Evolutionary conservation across 225 moss, liverwort and hornwort species (phyloP), one percentile per base, ranked within the genome.

Genomic region (Straminergon stramineum): DNA sequence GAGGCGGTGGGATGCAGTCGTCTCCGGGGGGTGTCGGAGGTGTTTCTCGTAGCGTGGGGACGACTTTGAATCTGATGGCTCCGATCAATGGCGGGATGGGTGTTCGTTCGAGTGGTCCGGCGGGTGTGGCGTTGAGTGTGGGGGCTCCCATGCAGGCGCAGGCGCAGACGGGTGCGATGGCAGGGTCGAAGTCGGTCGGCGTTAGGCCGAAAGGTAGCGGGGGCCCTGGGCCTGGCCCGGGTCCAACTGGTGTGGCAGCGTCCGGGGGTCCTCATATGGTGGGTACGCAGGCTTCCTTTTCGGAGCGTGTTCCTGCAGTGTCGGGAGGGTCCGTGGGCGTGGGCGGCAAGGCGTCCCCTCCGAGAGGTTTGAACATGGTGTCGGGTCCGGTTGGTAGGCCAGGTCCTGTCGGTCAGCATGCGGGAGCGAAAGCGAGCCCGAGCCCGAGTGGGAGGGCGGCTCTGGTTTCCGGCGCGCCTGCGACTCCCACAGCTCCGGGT

Each of bases 51-150:
- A 95, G 90, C 81, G 94, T 93, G 41, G 95, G 92, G 35, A 87
- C 95, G 94, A 94, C 97, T 65, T 41, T 92, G 91, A 92, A 89
- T 35, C 35, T 91, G 91, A 92, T 91, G 92, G 87, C 85, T 71
- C 85, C 87, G 34, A 87, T 56, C 15, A 89, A 90, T 31, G 85
- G 87, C 32, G 88, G 91, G 61, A 86, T 96, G 88, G 86, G 93
- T 26, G 91, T 94, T 30, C 92, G 96, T 67, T 73, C 94, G 43
- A 85, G 92, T 79, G 90, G 90, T 73, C 87, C 91, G 82, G 73
- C 93, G 60, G 92, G 91, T 69, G 55, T 83, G 24, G 37, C 83
- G 75, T 53, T 87, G 65, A 43, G 87, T 48, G 84, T 51, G 17
- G 90, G 89, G 24, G 13, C 92, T 60, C 39, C 93, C n/a, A 89